These are phyloP conservation scores for Ganoderma sinense DNA, from an alignment of 1,284 basidiomycete species.

Conservation along the genomic window DNA sequence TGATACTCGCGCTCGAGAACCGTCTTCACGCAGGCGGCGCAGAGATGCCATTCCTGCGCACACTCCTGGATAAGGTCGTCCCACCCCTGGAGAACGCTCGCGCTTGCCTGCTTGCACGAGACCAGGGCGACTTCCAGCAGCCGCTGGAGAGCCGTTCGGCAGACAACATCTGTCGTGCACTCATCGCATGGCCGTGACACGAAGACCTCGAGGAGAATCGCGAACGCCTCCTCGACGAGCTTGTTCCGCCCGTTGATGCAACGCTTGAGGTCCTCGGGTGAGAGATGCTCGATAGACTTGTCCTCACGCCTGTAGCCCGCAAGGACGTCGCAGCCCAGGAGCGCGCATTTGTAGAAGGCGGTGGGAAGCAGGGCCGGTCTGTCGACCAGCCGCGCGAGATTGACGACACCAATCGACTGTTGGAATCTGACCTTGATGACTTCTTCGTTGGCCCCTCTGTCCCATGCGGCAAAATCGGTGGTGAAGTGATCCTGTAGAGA, in stretches of 20 bases:
- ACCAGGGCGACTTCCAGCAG: background rate
- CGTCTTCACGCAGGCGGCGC: background rate
- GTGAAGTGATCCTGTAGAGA: background rate
- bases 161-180: background rate
- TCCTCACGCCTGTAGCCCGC: constrained; percentile 5
- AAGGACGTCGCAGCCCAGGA: background rate
- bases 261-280: constrained; percentile 2
- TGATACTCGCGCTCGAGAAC: background rate
- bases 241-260: background rate
- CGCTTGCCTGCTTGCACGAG: background rate
- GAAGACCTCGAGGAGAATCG: background rate
- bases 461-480: background rate
- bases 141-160: background rate
- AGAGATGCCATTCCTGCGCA: background rate
- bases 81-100: background rate
- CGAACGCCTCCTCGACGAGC: background rate
- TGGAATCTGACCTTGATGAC: background rate
- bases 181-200: background rate
- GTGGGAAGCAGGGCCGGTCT: constrained; percentile 7
- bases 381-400: constrained; percentile 11
- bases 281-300: constrained; percentile 6
- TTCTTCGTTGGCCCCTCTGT: background rate
- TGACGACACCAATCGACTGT: constrained; percentile 11
- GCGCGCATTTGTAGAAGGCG: constrained; percentile 13
- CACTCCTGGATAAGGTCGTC: background rate